Percentiles rank a stretch among this genome's conserved stretches.
These are phyloP conservation scores for Nigrograna mackinnonii DNA, from an alignment of 2,329 filamentous ascomycete species.

Conservation along the genomic window DNA sequence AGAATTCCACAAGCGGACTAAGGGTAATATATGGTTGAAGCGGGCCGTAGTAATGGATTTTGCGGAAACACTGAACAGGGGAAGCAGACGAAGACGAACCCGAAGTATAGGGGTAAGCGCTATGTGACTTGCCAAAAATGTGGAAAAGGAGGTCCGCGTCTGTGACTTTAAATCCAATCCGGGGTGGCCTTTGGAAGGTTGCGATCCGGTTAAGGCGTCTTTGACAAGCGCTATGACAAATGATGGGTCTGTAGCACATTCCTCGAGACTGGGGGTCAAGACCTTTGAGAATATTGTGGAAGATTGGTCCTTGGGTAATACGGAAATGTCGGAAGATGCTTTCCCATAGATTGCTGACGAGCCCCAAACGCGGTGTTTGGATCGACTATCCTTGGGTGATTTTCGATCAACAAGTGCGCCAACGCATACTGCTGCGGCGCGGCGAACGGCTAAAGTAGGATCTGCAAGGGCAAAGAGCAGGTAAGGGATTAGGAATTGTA, in stretches of 20 bases:
- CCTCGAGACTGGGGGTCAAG: conserved; percentile 78
- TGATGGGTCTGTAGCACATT: conserved; percentile 78
- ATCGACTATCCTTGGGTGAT: conserved; percentile 9
- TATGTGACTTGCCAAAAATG: conserved; percentile 75
- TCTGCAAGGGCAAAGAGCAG: conserved; percentile 75
- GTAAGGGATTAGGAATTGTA: conserved; percentile 85
- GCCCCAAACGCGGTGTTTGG: conserved; percentile 46
- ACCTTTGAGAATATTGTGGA: conserved; percentile 66
- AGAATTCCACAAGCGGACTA: conserved; percentile 70
- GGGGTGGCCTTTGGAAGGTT: conserved; percentile 33
- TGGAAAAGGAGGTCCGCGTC: conserved; percentile 66
- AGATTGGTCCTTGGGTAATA: conserved; percentile 62
- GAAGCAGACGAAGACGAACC: conserved; percentile 74
- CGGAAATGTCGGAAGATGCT: conserved; percentile 53
- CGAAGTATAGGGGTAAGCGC: conserved; percentile 68
- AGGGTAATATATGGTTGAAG: conserved; percentile 75
- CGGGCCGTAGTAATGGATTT: conserved; percentile 75
- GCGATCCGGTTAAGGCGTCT: conserved; percentile 61
- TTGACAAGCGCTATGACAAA: conserved; percentile 70
- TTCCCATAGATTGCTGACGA: conserved; percentile 61
- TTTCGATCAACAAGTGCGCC: conserved; percentile 22
- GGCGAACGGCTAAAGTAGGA: conserved; percentile 73
- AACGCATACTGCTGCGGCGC: conserved; percentile 71
- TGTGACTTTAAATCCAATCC: conserved; percentile 58
- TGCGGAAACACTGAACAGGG: conserved; percentile 69